Base-by-base conservation (phyloP, 1,284 basidiomycete genomes). In the Bondarzewia mesenterica region DNA sequence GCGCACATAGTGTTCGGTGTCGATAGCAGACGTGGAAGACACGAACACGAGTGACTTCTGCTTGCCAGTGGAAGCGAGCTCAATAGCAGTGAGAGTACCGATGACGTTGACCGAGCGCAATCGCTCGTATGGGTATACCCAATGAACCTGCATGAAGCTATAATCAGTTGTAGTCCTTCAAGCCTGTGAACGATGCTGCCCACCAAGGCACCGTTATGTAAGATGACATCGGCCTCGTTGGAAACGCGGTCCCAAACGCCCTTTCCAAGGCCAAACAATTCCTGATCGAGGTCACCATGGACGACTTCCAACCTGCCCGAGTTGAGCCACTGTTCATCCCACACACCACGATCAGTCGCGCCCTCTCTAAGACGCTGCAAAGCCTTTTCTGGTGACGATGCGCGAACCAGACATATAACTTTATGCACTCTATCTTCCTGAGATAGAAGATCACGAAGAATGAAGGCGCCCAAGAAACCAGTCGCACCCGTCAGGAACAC, bases 401-500 rank as follows among this genome's bases (percentile, higher is more conserved):
- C 91, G 46, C 96, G 83, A 23, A 98, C 86, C 22, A 96, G 82
- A 58, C 91, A 96, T 52, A 96, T 84, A 37, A 99, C 94, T 67
- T 93, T 94, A 58, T 73, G 72, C 14, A 97, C 87, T 48, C 78
- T 73, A 2, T 72, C 71, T 22, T 68, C 57, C 26, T 81, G 74
- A 12, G 72, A 67, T 1, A 99, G 74, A 38, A 99, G 71, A 63
- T 97, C 89, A 40, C 77, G 75, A 39, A 99, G 72, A 52, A 98
- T 80, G 65, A 97, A 98, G 3, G 92, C 93, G 18, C 96, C 96
- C 10, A 99, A 75, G 75, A 95, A 99, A 5, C 96, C 96, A 15
- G 96, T 98, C 1, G 91, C 95, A 23, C 96, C 96, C 8, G 96
- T 99, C 39, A 99, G 78, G 72, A 99, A 94, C n/a, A 98, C 78